These are phyloP conservation scores for Panellus pusillus DNA, from an alignment of 768 basidiomycete genomes.

Conservation along the genomic window DNA sequence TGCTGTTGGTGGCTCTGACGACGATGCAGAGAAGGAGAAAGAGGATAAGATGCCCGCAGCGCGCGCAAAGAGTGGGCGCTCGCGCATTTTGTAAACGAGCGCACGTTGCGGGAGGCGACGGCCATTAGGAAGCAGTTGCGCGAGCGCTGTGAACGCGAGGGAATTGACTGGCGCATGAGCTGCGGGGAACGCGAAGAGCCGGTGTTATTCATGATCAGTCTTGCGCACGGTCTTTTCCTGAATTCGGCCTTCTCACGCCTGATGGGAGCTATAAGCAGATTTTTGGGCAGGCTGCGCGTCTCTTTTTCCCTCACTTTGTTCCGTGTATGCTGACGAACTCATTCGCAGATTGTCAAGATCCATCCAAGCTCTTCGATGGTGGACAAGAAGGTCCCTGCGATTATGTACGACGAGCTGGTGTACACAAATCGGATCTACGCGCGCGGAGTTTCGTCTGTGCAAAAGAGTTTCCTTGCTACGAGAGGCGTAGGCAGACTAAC, in stretches of 20 bases:
- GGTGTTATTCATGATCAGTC: conserved; percentile 67
- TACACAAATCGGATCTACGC: conserved; percentile 87
- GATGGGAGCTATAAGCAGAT: conserved; percentile 87
- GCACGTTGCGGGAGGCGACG: conserved; percentile 73
- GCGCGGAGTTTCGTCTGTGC: conserved; percentile 84
- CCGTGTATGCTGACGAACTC: not conserved
- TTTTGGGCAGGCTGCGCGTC: conserved; percentile 65
- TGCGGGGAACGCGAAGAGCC: conserved; percentile 66
- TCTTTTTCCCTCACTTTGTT: not conserved
- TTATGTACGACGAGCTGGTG: conserved; percentile 90
- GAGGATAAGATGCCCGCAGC: conserved; percentile 11
- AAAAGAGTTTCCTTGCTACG: conserved; percentile 50
- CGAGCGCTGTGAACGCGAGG: conserved; percentile 57
- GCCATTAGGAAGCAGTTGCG: conserved; percentile 81
- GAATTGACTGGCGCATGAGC: conserved; percentile 59
- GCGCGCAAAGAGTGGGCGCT: conserved; percentile 77
- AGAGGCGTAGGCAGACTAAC: conserved; percentile 23
- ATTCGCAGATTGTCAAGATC: conserved; percentile 69
- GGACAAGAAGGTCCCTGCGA: conserved; percentile 80
- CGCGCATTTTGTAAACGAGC: conserved; percentile 79
- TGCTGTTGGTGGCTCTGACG: conserved; percentile 55
- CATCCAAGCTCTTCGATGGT: conserved; percentile 85
- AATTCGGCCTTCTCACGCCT: conserved; percentile 84
- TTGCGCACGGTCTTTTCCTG: conserved; percentile 75
- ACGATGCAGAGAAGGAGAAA: conserved; percentile 33